Base-by-base conservation (phyloP, 1,139 yeast species). In the Geotrichum klebahnii region DNA sequence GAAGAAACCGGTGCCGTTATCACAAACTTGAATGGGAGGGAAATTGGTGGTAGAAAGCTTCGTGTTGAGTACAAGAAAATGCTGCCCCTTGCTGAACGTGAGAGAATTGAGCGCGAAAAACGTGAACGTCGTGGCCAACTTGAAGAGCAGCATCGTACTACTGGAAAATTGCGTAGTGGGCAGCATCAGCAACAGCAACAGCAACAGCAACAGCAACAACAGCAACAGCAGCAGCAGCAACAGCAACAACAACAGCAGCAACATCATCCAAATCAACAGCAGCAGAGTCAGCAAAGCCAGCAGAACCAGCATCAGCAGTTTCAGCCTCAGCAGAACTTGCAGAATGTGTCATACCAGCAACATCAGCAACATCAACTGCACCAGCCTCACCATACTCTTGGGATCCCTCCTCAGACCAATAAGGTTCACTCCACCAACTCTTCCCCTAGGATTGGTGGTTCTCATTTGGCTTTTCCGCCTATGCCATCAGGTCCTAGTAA, bases 21-120 rank as follows among this genome's bases (percentile, higher is more conserved):
- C 38, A 77, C 79, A 51, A 79, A 80, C 54, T 74, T 92, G 59
- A 92, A 92, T 65, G 97, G 97, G 10, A 78, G 95, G 59, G 98
- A 94, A 67, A 88, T 94, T 60, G 96, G 97, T 40, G 98, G 99
- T 14, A 77, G 99, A 58, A 90, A 90, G 67, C 74, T 92, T 59
- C 77, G 98, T 55, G 98, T 92, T 35, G 99, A 92, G 72, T 94
- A 92, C 70, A 92, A 92, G 69, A 92, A 92, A 69, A 89, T 92
- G 96, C 76, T 94, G 44, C 99, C 97, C 3, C 74, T 84, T 57
- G 94, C 83, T 57, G 98, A 92, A 67, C 75, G 98, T 36, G 99
- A 92, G 68, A 76, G 98, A 50, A 89, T 90, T 59, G 97, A 92
- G 70, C 79, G 97, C 31, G 98, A 92, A 64, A 92, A 92, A 68